A percentile compares a stretch with the other conserved stretches of the same genome.
Conservation (phyloP, 1,284 basidiomycete genomes). For the Filobasidium uniguttulatum region DNA sequence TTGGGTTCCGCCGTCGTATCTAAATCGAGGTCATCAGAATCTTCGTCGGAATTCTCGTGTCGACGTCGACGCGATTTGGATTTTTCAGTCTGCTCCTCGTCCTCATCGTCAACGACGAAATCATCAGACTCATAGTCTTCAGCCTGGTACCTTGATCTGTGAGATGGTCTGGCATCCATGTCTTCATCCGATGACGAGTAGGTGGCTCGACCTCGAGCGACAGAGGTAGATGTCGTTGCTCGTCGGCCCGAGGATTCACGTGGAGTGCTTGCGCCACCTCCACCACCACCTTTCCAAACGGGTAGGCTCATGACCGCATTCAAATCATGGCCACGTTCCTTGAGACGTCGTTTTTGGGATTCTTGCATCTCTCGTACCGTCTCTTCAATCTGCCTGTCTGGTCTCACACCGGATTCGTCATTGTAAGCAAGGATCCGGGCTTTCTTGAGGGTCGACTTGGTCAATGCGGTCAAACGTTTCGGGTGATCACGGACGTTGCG, state of each 20-base stretch:
- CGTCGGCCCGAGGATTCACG: neutral
- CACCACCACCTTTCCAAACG: constrained; percentile 5
- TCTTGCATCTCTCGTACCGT: constrained; percentile 10
- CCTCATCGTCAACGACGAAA: constrained; percentile 13
- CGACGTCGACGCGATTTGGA: neutral
- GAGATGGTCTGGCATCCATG: constrained; percentile 2
- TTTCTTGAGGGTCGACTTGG: constrained; percentile 7
- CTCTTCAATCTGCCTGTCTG: constrained; percentile 12
- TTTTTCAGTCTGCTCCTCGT: constrained; percentile 2
- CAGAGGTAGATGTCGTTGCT: neutral
- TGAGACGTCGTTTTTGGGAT: constrained; percentile 7
- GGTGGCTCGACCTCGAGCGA: too few relatives aligned
- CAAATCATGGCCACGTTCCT: constrained; percentile 11
- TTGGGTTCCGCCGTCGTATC: neutral
- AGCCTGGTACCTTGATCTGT: neutral
- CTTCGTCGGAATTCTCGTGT: neutral
- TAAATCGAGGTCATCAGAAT: neutral
- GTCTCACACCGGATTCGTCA: constrained; percentile 12
- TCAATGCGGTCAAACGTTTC: constrained; percentile 6
- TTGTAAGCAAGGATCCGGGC: constrained; percentile 11
- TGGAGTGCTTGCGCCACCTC: neutral
- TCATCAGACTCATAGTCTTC: constrained; percentile 11
- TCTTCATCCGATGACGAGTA: constrained; percentile 3
- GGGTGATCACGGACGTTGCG: constrained; percentile 11
- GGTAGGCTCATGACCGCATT: constrained; percentile 6